Percentiles rank a stretch among this genome's conserved stretches.
Conservation (phyloP, 1,139 yeast genomes). For the Magnusiomyces starmeri region DNA sequence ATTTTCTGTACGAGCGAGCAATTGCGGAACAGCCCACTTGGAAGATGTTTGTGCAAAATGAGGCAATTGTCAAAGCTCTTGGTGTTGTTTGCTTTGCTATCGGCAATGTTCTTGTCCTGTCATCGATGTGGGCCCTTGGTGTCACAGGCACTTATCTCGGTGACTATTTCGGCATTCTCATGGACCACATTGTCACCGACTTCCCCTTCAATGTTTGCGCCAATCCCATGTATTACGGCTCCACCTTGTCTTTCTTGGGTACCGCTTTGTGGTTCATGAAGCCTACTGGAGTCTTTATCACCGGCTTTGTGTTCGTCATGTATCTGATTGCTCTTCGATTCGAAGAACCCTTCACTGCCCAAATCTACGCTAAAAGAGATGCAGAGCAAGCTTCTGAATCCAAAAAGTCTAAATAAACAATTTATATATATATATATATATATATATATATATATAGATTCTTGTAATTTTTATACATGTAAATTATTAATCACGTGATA, state of each 20-base stretch:
- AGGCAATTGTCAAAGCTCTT: conserved; percentile 34
- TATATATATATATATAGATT: background rate
- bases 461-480: background rate
- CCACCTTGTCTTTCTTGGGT: conserved; percentile 81
- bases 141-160: conserved; percentile 95
- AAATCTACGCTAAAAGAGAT: conserved; percentile 67
- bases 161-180: conserved; percentile 92
- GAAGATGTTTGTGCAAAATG: conserved; percentile 9
- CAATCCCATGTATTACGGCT: conserved; percentile 97
- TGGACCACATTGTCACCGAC: conserved; percentile 83
- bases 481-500: no score
- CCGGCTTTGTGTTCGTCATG: conserved; percentile 70
- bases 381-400: conserved; percentile 30
- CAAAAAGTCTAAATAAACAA: conserved; percentile 7
- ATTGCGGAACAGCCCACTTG: conserved; percentile 47
- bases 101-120: conserved; percentile 74
- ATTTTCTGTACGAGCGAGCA: conserved; percentile 63
- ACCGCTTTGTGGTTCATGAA: conserved; percentile 83
- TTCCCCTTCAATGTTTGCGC: conserved; percentile 88
- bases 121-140: conserved; percentile 92
- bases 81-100: conserved; percentile 46
- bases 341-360: conserved; percentile 95
- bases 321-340: conserved; percentile 75
- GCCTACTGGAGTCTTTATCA: conserved; percentile 75
- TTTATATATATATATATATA: background rate